Percentiles rank a stretch among this genome's conserved stretches.
Evolutionary conservation across 192 early-diverging fungal species (phyloP).

Genomic region (Coemansia brasiliensis): DNA sequence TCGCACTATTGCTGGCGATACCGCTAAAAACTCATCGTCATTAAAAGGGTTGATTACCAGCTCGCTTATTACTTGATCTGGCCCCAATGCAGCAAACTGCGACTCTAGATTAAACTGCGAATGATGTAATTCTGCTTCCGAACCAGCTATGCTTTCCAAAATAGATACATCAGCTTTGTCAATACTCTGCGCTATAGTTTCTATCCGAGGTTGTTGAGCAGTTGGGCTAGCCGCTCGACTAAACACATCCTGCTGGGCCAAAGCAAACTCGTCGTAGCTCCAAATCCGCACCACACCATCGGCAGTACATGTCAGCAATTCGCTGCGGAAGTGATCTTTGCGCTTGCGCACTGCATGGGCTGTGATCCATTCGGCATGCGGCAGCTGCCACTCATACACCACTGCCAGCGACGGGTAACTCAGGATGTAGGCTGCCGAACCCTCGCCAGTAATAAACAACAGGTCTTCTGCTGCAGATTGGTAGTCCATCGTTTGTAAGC

Average conservation of each 20-base stretch:
- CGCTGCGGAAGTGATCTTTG: slow-evolving; percentile 40
- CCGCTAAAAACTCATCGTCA: slow-evolving; percentile 52
- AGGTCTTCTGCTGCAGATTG: slow-evolving; percentile 45
- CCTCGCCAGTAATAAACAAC: slow-evolving; percentile 47
- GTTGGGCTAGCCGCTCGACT: slow-evolving; percentile 34
- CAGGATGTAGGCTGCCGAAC: slow-evolving; percentile 23
- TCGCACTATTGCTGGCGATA: slow-evolving; percentile 32
- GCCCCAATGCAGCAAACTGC: slow-evolving; percentile 29
- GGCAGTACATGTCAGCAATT: slow-evolving; percentile 45
- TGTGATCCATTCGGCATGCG: slow-evolving; percentile 48
- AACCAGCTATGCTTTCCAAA: not conserved
- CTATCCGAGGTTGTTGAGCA: not conserved
- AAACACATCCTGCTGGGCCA: slow-evolving; percentile 42
- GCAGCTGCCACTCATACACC: slow-evolving; percentile 42
- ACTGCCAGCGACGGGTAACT: slow-evolving; percentile 48
- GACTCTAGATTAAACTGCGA: slow-evolving; percentile 28
- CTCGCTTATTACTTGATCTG: slow-evolving; percentile 17
- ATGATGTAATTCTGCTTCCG: not conserved
- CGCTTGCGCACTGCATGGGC: slow-evolving; percentile 40
- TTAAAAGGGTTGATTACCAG: slow-evolving; percentile 43
- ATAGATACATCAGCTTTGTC: not conserved
- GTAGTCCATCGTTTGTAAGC: slow-evolving; percentile 38
- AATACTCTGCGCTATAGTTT: not conserved
- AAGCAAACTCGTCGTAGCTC: slow-evolving; percentile 52
- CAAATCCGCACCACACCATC: slow-evolving; percentile 48